Evolutionary conservation across 2,329 filamentous ascomycete species (phyloP).

Genomic region (Talaromyces sp.): DNA sequence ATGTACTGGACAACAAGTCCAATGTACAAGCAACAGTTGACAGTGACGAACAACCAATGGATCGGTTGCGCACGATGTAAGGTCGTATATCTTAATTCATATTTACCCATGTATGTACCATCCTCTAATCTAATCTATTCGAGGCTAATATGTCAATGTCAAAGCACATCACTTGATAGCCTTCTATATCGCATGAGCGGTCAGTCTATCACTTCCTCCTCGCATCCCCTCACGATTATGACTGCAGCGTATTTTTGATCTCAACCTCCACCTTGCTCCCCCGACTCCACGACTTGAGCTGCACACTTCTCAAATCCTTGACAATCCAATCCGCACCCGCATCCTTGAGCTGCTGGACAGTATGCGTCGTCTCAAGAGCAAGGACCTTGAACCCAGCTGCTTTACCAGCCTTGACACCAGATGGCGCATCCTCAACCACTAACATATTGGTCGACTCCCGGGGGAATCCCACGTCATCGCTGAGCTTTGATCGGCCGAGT

Average conservation of each 20-base stretch:
- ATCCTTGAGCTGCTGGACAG: conserved; percentile 64
- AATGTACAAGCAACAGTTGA: no score
- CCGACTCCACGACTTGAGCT: conserved; percentile 52
- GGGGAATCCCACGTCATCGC: conserved; percentile 28
- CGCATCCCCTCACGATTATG: not conserved
- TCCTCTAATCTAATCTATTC: conserved; percentile 2
- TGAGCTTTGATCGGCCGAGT: conserved; percentile 63
- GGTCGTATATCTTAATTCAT: not conserved
- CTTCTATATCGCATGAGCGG: not conserved
- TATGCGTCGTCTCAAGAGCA: conserved; percentile 81
- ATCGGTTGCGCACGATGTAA: conserved; percentile 12
- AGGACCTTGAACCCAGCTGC: conserved; percentile 81
- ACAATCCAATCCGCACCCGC: conserved; percentile 89
- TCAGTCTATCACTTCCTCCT: not conserved
- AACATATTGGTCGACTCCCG: conserved; percentile 55
- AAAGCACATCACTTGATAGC: not conserved
- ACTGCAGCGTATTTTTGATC: conserved; percentile 58
- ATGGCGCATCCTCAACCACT: conserved; percentile 85
- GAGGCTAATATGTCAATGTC: not conserved
- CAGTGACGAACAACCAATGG: not conserved
- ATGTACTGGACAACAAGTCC: not conserved
- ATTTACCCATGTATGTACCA: not conserved
- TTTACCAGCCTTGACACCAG: conserved; percentile 78
- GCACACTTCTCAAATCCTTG: conserved; percentile 71
- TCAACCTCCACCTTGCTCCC: conserved; percentile 64